Evolutionary conservation across 805 yeast genomes (phyloP), one percentile per base, ranked within the genome.

Genomic region (Starmerella apis): DNA sequence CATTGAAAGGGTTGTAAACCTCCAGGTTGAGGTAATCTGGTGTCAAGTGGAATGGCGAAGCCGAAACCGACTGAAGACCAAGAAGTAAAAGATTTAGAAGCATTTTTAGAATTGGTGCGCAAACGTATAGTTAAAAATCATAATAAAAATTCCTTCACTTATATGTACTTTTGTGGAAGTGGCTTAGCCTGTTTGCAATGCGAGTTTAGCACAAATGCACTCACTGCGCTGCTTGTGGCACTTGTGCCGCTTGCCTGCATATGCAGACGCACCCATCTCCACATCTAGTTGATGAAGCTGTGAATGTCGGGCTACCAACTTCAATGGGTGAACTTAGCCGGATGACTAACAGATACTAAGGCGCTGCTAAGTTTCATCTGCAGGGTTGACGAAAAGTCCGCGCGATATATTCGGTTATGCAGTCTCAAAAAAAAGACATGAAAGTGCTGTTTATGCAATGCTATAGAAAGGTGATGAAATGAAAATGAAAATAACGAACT

Each of bases 1-100:
- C 3, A 20, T 41, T 41, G 44, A 41, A 27, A 8, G 44, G 44
- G 23, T 41, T 41, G 44, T 16, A 41, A 20, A 41, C 44, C 33
- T 41, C 33, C 2, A 41, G 16, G 14, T 27, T 41, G 16, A 41
- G 33, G 32, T 41, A 41, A n/a, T 36, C 39, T 2, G 39, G 39
- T 5, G 39, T 36, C 39, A 36, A 36, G 25, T 36, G 39, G 16
- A 36, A 36, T 11, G 39, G 39, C 25, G 39, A 23, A 3, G 39
- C 39, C 24, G 22, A 22, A 16, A 13, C 25, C 4, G 25, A 36
- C 18, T 8, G 16, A n/a, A 36, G 25, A 9, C 24, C 14, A 2
- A 20, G n/a, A 9, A 36, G 25, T 7, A 36, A 9, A 13, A 20
- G 2, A 7, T n/a, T n/a, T 14, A 36, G 25, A 4, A 6, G 7